Evolutionary conservation across 2,329 filamentous ascomycete species (phyloP), one percentile per base, ranked within the genome.

Genomic region (Clarireedia homoeocarpa): DNA sequence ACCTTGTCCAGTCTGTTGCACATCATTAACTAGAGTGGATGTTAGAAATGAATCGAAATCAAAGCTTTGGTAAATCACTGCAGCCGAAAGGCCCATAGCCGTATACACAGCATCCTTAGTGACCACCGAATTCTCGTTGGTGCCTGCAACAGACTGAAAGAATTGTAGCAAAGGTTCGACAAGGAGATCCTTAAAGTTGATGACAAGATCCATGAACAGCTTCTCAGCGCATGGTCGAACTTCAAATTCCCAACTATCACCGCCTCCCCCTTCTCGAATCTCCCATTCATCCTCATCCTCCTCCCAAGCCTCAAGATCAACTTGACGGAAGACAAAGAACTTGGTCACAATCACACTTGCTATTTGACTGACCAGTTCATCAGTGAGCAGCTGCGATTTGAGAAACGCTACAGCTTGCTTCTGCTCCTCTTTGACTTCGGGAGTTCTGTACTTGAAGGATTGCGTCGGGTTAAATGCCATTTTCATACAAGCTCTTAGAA

Each of bases 241-340:
- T 57, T 92, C 89, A 75, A 91, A 96, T 66, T 97, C 91, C 80
- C 88, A 97, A 1, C 88, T 89, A 63, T 90, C 88, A 38, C 88
- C 85, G 58, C 89, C 83, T 58, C 86, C 88, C 66, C 95, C 90
- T 74, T 96, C 91, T 65, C 86, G 84, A 61, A 88, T 85, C 70
- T 96, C 92, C 91, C 94, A 99, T 53, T 95, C 91, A 70, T 99
- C 90, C 0, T 92, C 90, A 57, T 96, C 91, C 67, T 95, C 87
- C 68, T 95, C 87, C 94, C 94, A 99, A 57, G 90, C 87, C 59
- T 90, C 84, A 1, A 97, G 80, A 70, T 99, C 94, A 51, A 84
- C 83, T 58, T 87, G 82, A 36, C 90, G 83, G 70, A 97, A 94
- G 39, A 94, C 81, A 69, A 99, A 94, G 63, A 96, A 89, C 64